Evolutionary conservation across 2,329 filamentous ascomycete genomes (phyloP).

Genomic region (Diaporthe citri): DNA sequence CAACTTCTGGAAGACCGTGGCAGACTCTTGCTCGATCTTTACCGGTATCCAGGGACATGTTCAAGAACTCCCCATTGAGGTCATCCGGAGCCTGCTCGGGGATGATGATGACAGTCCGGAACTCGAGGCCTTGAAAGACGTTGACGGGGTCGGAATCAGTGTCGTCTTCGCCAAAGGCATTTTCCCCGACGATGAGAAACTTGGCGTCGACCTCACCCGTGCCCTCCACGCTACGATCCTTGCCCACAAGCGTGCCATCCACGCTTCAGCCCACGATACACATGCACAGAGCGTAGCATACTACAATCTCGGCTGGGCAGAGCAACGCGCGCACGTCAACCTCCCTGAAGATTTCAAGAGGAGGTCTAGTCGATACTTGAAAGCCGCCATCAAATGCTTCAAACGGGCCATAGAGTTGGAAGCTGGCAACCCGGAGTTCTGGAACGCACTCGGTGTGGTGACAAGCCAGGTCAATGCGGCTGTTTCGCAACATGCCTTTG

Average conservation of each 20-base stretch:
- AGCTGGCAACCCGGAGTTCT: conserved; percentile 93
- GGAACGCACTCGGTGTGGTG: conserved; percentile 94
- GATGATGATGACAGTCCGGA: conserved; percentile 63
- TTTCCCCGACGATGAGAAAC: conserved; percentile 60
- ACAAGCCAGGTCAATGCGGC: conserved; percentile 88
- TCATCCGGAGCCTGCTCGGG: conserved; percentile 70
- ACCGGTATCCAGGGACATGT: conserved; percentile 80
- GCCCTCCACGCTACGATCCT: conserved; percentile 81
- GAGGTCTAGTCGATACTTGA: conserved; percentile 77
- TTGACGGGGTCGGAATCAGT: conserved; percentile 72
- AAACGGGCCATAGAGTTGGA: conserved; percentile 97
- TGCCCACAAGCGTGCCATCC: conserved; percentile 87
- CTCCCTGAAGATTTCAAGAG: conserved; percentile 66
- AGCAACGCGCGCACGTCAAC: conserved; percentile 83
- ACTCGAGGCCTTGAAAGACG: conserved; percentile 73
- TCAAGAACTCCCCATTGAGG: conserved; percentile 70
- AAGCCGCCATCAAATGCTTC: conserved; percentile 88
- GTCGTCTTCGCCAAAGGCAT: conserved; percentile 59
- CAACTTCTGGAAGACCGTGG: conserved; percentile 95
- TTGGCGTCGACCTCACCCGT: conserved; percentile 65
- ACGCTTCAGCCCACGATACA: conserved; percentile 77
- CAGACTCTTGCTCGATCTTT: conserved; percentile 89
- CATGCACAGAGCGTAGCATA: conserved; percentile 96
- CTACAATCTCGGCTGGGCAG: conserved; percentile 97
- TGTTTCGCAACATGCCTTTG: conserved; percentile 93